Evolutionary conservation across 140 eudicot species (phyloP).

Genomic region (Stevia rebaudiana): DNA sequence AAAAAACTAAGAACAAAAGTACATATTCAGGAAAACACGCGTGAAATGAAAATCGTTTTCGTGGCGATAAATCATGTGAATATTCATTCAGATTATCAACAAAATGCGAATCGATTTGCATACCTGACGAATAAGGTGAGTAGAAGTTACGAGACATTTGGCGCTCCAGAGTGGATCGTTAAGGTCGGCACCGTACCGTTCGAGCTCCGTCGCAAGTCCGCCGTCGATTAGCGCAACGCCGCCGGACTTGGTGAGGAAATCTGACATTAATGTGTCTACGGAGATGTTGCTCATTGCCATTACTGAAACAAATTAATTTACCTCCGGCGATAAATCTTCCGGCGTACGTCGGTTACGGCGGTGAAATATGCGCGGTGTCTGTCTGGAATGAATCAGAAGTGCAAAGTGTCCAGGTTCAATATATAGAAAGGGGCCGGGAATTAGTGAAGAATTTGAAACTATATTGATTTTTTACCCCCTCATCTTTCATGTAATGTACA

Average conservation of each 20-base stretch:
- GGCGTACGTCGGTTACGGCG: slow-evolving; percentile 25
- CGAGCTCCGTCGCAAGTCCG: slow-evolving; percentile 91
- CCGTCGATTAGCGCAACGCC: slow-evolving; percentile 82
- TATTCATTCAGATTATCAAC: slow-evolving; percentile 1
- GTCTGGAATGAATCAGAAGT: slow-evolving; percentile 1
- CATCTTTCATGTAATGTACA: neutral
- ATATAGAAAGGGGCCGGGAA: slow-evolving; percentile 35
- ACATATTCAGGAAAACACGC: neutral
- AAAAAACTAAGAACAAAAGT: neutral
- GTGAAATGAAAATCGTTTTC: neutral
- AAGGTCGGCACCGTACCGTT: slow-evolving; percentile 84
- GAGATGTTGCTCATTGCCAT: slow-evolving; percentile 6
- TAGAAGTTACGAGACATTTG: slow-evolving; percentile 62
- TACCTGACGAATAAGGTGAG: slow-evolving; percentile 79
- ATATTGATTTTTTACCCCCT: neutral
- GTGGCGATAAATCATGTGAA: slow-evolving; percentile 2
- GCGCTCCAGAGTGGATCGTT: slow-evolving; percentile 95
- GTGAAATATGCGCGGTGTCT: neutral
- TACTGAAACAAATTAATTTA: neutral
- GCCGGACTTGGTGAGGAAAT: slow-evolving; percentile 59
- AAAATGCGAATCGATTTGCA: neutral
- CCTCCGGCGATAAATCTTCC: no score
- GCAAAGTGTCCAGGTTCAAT: slow-evolving; percentile 20
- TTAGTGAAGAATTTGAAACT: slow-evolving; percentile 8
- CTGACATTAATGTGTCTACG: slow-evolving; percentile 35